Evolutionary conservation across 2,329 filamentous ascomycete genomes (phyloP), one percentile per base, ranked within the genome.

Genomic region (Aureobasidium sp.): DNA sequence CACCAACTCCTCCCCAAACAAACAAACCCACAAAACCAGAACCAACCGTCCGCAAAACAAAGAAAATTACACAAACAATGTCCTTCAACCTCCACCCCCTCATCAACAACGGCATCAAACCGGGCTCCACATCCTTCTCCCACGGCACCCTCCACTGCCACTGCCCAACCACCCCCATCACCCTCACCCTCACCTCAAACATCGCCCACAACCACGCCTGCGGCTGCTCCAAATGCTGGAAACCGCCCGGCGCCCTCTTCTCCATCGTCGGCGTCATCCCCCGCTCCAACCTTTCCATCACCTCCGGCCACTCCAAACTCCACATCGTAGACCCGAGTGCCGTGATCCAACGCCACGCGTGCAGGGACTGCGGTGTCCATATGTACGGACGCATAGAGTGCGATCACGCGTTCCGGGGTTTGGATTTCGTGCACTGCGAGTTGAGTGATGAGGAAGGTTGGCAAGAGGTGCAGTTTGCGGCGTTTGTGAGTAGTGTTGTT

Each of bases 161-260:
- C 67, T 88, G 85, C 76, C 60, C 72, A 11, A 74, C 66, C 63
- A 70, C 79, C 69, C 80, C 79, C 27, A 81, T 88, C 62, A 79
- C 83, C 67, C 77, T 88, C 23, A 78, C 77, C 0, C 76, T 88
- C 40, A 70, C 67, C 61, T 75, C 79, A 69, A 82, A 87, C 66
- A 81, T 88, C 60, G 74, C 78, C 1, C 84, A 87, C 77, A 87
- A 88, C 77, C 85, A 88, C 73, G 84, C 83, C 60, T 88, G 85
- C 73, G 85, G 85, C 64, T 88, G 85, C 74, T 86, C 84, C 59
- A 85, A 87, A 71, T 88, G 85, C 79, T 88, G 84, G 84, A 88
- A 87, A 72, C 85, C 85, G 5, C 61, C 72, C 2, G 82, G 82
- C 31, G 78, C 84, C 0, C 79, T 88, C 63, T 88, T 88, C 77